Conservation (phyloP, 2,329 filamentous ascomycete genomes). For the Sodiomyces alkalinus region DNA sequence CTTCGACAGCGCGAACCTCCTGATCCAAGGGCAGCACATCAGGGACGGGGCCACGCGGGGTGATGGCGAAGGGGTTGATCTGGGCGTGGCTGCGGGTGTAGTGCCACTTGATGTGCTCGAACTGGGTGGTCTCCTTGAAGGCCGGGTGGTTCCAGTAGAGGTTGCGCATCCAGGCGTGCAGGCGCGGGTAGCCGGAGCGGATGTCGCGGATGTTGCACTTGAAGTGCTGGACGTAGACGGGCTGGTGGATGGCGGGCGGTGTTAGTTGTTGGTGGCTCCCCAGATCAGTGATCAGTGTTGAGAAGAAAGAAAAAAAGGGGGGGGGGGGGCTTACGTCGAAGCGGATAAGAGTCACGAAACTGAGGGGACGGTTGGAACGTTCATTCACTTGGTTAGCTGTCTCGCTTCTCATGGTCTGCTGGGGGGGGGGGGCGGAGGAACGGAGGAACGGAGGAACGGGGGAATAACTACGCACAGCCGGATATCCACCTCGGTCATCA, state of each 20-base stretch:
- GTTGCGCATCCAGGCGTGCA: constrained; percentile 69
- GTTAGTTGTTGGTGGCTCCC: constrained; percentile 4
- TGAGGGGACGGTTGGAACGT: too few relatives aligned
- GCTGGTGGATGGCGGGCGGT: constrained; percentile 17
- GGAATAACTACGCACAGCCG: constrained; percentile 39
- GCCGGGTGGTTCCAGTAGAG: constrained; percentile 74
- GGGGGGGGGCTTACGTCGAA: constrained; percentile 38
- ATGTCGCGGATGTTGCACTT: constrained; percentile 80
- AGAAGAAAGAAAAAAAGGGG: not conserved
- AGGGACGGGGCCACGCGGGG: constrained; percentile 71
- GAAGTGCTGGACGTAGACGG: constrained; percentile 77
- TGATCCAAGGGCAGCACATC: constrained; percentile 65
- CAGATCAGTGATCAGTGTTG: not conserved
- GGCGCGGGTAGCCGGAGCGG: constrained; percentile 62
- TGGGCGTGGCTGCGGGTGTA: constrained; percentile 47
- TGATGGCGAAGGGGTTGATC: constrained; percentile 59
- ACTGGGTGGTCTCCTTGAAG: constrained; percentile 73
- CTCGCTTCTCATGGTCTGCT: too few relatives aligned
- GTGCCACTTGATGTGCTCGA: constrained; percentile 85
- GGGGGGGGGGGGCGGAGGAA: too few relatives aligned
- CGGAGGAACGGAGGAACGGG: not conserved
- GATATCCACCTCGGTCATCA: constrained; percentile 70
- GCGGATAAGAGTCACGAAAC: constrained; percentile 53
- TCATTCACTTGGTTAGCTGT: too few relatives aligned
- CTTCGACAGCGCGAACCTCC: constrained; percentile 50